Percentiles rank a stretch among this genome's conserved stretches.
phyloP scores from a whole-genome alignment of 1,139 yeast species.

The Geotrichum australiense region DNA sequence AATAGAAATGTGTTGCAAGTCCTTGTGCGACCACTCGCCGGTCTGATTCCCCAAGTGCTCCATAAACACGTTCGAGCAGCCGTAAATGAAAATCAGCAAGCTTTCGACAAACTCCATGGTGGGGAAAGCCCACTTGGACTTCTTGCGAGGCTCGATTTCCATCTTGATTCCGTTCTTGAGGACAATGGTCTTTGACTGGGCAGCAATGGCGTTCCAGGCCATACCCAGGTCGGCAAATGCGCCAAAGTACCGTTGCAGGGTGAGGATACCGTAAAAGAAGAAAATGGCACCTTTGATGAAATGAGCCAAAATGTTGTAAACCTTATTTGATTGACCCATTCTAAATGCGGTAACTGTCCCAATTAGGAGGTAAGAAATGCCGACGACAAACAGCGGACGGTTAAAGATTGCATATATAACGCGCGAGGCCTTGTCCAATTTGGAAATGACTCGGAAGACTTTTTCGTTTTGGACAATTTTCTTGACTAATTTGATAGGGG shows the following conservation, averaged over 20 bases:
- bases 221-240: slow-evolving; percentile 68
- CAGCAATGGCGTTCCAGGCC: slow-evolving; percentile 75
- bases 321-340: slow-evolving; percentile 57
- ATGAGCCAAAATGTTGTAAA: slow-evolving; percentile 85
- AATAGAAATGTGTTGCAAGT: slow-evolving; percentile 88
- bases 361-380: slow-evolving; percentile 54
- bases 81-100: slow-evolving; percentile 74
- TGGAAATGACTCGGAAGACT: slow-evolving; percentile 33
- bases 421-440: slow-evolving; percentile 36
- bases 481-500: slow-evolving; percentile 21
- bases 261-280: slow-evolving; percentile 61
- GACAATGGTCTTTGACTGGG: slow-evolving; percentile 16
- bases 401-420: slow-evolving; percentile 49
- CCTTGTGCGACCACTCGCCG: slow-evolving; percentile 85
- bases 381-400: slow-evolving; percentile 59
- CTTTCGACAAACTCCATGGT: slow-evolving; percentile 86
- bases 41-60: slow-evolving; percentile 76
- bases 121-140: slow-evolving; percentile 23
- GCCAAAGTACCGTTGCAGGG: slow-evolving; percentile 82
- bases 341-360: slow-evolving; percentile 71
- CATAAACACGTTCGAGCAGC: slow-evolving; percentile 77
- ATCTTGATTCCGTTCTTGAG: slow-evolving; percentile 1
- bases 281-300: slow-evolving; percentile 95
- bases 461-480: slow-evolving; percentile 27
- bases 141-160: not conserved